Evolutionary conservation across 2,329 filamentous ascomycete genomes (phyloP).

Genomic region (Fusarium sp.): DNA sequence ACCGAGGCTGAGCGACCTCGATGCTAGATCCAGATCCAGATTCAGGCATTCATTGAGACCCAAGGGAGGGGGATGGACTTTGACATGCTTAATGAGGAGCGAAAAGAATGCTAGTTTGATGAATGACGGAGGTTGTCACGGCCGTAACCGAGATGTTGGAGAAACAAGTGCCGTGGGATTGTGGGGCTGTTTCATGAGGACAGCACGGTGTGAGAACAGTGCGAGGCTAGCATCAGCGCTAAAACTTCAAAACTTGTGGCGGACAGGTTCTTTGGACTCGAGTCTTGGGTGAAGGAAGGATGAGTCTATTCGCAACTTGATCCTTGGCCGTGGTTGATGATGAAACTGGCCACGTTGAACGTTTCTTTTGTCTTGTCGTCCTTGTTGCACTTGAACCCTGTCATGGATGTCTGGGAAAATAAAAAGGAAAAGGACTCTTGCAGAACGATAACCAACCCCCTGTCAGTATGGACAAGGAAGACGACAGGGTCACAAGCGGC

Average conservation of each 20-base stretch:
- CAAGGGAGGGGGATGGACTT: constrained; percentile 2
- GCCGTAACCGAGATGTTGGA: constrained; percentile 38
- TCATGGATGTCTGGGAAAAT: no score
- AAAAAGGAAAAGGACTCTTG: constrained; percentile 1
- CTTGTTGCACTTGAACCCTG: not conserved
- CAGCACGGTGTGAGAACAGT: constrained; percentile 35
- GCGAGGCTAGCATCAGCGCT: constrained; percentile 18
- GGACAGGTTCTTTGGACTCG: constrained; percentile 9
- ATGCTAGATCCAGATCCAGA: not conserved
- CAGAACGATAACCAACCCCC: constrained; percentile 17
- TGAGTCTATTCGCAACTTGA: constrained; percentile 17
- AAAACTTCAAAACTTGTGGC: constrained; percentile 16
- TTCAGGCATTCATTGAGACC: not conserved
- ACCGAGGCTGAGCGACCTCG: not conserved
- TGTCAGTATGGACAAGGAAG: constrained; percentile 15
- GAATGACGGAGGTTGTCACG: constrained; percentile 23
- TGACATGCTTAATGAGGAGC: constrained; percentile 2
- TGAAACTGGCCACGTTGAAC: constrained; percentile 5
- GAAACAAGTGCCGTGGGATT: constrained; percentile 38
- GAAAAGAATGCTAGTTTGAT: constrained; percentile 36
- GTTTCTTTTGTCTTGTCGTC: not conserved
- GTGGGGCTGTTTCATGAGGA: constrained; percentile 31
- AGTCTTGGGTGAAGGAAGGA: not conserved
- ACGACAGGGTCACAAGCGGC: constrained; percentile 22
- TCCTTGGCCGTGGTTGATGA: not conserved